These are phyloP conservation scores for Zygoascus bituminiphila DNA, from an alignment of 805 yeast genomes.

Conservation along the genomic window DNA sequence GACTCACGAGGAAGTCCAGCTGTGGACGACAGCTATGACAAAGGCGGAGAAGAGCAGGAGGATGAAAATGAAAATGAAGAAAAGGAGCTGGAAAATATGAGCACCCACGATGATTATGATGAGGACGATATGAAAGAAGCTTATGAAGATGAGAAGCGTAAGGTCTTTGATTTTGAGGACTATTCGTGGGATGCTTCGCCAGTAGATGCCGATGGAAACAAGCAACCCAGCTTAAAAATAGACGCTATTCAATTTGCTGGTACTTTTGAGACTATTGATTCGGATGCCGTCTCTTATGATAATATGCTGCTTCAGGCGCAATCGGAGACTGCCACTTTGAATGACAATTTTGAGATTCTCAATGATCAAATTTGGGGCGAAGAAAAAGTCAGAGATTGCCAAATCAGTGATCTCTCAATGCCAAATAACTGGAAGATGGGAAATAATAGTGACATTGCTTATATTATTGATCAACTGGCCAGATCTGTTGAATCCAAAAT, in stretches of 20 bases:
- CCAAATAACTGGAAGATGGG: conserved; percentile 12
- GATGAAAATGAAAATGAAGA: conserved; percentile 10
- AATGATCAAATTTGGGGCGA: conserved; percentile 3
- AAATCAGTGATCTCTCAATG: conserved; percentile 8
- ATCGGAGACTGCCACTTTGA: background rate
- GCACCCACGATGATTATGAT: background rate
- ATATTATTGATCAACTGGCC: conserved; percentile 6
- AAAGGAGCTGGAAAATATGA: background rate
- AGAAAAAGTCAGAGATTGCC: background rate
- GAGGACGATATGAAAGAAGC: background rate
- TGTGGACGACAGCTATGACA: too few species aligned
- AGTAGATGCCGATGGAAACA: background rate
- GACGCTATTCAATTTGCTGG: background rate
- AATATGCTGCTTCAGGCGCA: background rate
- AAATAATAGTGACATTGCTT: conserved; percentile 6
- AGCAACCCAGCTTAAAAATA: background rate
- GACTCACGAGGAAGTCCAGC: too few species aligned
- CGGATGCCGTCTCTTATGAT: background rate
- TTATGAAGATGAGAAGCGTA: background rate
- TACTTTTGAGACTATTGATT: background rate
- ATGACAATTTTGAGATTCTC: background rate
- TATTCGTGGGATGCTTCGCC: background rate
- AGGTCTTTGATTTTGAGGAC: background rate
- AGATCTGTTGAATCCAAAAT: background rate
- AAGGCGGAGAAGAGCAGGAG: background rate